A percentile compares a stretch with the other conserved stretches of the same genome.
These are phyloP conservation scores for Teratosphaeria viscida DNA, from an alignment of 2,329 filamentous ascomycete species.

Conservation along the genomic window DNA sequence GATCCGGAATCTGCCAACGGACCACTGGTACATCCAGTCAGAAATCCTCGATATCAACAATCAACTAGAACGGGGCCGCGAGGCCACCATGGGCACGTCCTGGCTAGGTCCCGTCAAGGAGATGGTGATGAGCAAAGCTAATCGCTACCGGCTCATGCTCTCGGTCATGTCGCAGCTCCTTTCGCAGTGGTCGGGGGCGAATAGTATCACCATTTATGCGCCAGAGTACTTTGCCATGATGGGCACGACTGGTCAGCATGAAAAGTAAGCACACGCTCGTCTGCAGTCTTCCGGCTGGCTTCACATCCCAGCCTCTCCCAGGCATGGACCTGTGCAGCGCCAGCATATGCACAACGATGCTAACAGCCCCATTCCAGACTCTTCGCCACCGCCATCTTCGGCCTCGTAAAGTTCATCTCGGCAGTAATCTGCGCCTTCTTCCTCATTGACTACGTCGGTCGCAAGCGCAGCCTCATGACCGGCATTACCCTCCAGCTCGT, in stretches of 20 bases:
- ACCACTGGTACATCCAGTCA: constrained; percentile 23
- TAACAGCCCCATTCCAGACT: constrained; percentile 27
- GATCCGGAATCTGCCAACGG: constrained; percentile 18
- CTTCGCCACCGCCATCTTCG: constrained; percentile 65
- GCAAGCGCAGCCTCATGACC: constrained; percentile 47
- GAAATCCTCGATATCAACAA: constrained; percentile 56
- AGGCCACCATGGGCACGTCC: constrained; percentile 57
- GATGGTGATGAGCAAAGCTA: constrained; percentile 55
- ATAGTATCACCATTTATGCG: constrained; percentile 66
- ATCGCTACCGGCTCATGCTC: constrained; percentile 64
- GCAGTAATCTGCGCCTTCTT: constrained; percentile 63
- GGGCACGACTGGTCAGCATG: constrained; percentile 56
- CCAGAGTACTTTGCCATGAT: constrained; percentile 63
- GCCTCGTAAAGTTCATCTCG: constrained; percentile 60
- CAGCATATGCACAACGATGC: background rate
- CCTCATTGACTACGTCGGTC: constrained; percentile 68
- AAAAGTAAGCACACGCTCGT: constrained; percentile 34
- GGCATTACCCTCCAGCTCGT: constrained; percentile 38
- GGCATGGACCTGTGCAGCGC: background rate
- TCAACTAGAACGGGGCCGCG: constrained; percentile 59
- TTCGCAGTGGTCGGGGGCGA: constrained; percentile 55
- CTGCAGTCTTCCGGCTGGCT: background rate
- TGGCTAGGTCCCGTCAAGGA: constrained; percentile 57
- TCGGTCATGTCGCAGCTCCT: constrained; percentile 59
- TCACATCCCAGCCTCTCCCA: background rate